A percentile compares a stretch with the other conserved stretches of the same genome.
These are phyloP conservation scores for Chrysoporthe deuterocubensis DNA, from an alignment of 2,329 filamentous ascomycete genomes.

Conservation along the genomic window DNA sequence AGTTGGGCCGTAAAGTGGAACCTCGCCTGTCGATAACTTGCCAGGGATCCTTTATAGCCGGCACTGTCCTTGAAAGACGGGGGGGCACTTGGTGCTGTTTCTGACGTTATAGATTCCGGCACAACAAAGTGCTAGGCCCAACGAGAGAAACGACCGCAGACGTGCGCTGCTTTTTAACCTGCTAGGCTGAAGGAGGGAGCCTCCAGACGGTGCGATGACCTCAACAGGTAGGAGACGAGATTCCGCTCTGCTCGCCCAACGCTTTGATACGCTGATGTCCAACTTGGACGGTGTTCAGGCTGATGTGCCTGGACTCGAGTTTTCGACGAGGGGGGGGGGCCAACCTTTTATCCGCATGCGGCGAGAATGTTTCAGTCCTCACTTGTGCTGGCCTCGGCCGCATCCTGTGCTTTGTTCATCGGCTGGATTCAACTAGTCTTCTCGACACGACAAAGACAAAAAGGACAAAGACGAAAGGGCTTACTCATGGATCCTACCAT, in stretches of 20 bases:
- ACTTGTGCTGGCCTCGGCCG: not conserved
- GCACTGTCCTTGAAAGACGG: not conserved
- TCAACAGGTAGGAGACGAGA: not conserved
- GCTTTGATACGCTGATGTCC: not conserved
- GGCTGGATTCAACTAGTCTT: not conserved
- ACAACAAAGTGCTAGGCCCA: not conserved
- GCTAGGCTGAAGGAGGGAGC: not conserved
- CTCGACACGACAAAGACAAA: conserved; percentile 7
- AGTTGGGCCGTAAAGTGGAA: not conserved
- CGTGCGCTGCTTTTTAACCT: not conserved
- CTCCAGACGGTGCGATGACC: not conserved
- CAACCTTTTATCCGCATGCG: conserved; percentile 12
- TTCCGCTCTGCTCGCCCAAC: not conserved
- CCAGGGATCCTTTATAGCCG: not conserved
- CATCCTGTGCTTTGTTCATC: conserved; percentile 11
- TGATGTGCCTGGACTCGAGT: not conserved
- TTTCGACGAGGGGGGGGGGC: not conserved
- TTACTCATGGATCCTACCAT: conserved; percentile 6
- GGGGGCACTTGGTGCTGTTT: not conserved
- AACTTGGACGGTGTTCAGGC: not conserved
- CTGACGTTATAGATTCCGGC: not conserved
- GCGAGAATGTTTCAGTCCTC: conserved; percentile 11
- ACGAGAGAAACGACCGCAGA: not conserved
- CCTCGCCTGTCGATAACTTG: not conserved
- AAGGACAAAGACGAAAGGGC: conserved; percentile 2